Percentiles rank a stretch among this genome's conserved stretches.
These are phyloP conservation scores for Cydonia oblonga DNA, from an alignment of 331 rosid genomes.

Conservation along the genomic window DNA sequence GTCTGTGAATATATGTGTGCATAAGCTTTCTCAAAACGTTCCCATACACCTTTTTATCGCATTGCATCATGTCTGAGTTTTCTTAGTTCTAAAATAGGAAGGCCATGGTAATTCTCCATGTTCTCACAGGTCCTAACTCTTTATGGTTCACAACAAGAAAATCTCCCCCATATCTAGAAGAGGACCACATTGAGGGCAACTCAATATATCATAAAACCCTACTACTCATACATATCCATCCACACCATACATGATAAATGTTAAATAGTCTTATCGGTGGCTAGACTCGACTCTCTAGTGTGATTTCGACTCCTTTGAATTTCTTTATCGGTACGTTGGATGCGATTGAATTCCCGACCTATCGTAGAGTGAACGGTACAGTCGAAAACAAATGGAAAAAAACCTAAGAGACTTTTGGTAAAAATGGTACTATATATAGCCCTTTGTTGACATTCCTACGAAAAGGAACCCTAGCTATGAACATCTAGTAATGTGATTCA, in stretches of 20 bases:
- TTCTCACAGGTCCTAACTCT: conserved; percentile 27
- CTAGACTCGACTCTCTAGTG: no score
- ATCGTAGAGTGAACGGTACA: background rate
- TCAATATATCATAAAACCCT: conserved; percentile 21
- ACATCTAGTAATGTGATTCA: background rate
- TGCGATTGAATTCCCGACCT: no score
- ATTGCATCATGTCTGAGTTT: background rate
- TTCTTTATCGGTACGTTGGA: background rate
- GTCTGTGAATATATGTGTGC: background rate
- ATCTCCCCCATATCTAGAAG: conserved; percentile 45
- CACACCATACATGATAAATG: background rate
- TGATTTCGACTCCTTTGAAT: background rate
- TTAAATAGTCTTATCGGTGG: no score
- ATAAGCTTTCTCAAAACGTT: conserved; percentile 14
- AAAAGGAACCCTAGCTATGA: background rate
- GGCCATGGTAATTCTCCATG: conserved; percentile 4
- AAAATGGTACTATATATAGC: background rate
- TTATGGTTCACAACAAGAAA: conserved; percentile 41
- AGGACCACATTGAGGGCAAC: conserved; percentile 56
- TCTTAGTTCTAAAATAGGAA: conserved; percentile 17
- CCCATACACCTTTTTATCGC: conserved; percentile 2
- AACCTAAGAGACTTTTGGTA: background rate
- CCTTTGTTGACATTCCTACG: background rate
- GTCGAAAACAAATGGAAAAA: background rate
- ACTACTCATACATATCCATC: background rate